Evolutionary conservation across 2,329 filamentous ascomycete genomes (phyloP), one percentile per base, ranked within the genome.

Genomic region (Apiospora arundinis): DNA sequence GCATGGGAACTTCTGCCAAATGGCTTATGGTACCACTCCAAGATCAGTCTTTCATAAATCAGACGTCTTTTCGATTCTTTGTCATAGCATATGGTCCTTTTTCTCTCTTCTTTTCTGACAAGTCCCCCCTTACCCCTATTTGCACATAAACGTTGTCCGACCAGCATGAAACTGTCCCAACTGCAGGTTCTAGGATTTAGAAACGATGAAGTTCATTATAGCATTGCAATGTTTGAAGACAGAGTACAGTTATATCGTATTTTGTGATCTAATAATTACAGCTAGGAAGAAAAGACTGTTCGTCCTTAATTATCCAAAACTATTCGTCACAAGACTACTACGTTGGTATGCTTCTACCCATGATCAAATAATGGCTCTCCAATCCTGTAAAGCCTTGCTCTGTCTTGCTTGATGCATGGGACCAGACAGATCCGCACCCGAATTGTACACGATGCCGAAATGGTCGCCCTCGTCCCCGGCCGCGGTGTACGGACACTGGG

Each of bases 361-460:
- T 21, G 1, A 28, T 44, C 37, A 44, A 18, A 66, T 14, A 18
- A 66, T 23, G 23, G 37, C 9, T 2, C 18, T 68, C 70, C 70
- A 71, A 32, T 76, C 73, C 70, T 76, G 75, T 14, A 71, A 42
- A 4, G 75, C 74, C 6, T 69, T 44, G 5, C 73, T 73, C 67
- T 52, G 68, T 16, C 73, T 73, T 8, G 76, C 73, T 40, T 72
- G 68, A 49, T 72, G 70, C n/a, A 76, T 71, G 1, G 72, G 71
- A n/a, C 70, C 45, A 4, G 66, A 69, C n/a, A 77, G 72, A 69
- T 76, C 72, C 16, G 71, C 70, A 23, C 72, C 72, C 16, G 70
- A 56, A 44, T 72, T 60, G 56, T 74, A 69, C 66, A 76, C 74
- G 71, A 78, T 76, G 25, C 76, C 76, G 42, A 77, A 78, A 2